Evolutionary conservation across 306 rosid genomes (phyloP), one percentile per base, ranked within the genome.

Genomic region (Rosa chinensis): DNA sequence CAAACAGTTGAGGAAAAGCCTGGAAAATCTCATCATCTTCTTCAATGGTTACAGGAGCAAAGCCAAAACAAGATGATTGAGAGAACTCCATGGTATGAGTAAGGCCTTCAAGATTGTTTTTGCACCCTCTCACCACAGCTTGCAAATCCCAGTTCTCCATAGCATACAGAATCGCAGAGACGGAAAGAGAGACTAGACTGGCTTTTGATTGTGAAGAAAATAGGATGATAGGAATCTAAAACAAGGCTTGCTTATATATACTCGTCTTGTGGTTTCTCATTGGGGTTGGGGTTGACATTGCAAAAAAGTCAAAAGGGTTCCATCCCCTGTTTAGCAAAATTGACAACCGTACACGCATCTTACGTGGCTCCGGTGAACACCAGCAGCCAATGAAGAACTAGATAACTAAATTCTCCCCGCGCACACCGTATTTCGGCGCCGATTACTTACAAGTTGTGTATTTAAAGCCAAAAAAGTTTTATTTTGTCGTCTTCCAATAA

Each of bases 81-180:
- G 81, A 81, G 16, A 48, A 4, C n/a, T 77, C 79, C 64, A 77
- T 74, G 59, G 66, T 68, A 68, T 39, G 56, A 28, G 64, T 39
- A 16, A 68, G 43, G 5, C 79, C 79, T 78, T 83, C 89, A 50
- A 47, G 28, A 48, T 6, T 63, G 55, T 12, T 70, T 5, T 2
- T 79, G 86, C 77, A 72, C 21, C 98, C 97, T 83, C 89, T 86
- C 25, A 92, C 95, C 64, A 94, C 83, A 48, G 98, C 93, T 47
- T 91, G 93, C 90, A 95, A 89, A 82, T 88, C 99, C 98, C 99
- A 95, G 50, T 88, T 91, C 81, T 89, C 93, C 80, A 86, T 81
- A 70, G 49, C 28, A 56, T 5, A 74, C 84, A 80, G 74, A 52
- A 45, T 78, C 87, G 1, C 35, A 75, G 39, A n/a, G 63, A 39